Evolutionary conservation across 2,329 filamentous ascomycete genomes (phyloP).

Genomic region (Escovopsis sp.): DNA sequence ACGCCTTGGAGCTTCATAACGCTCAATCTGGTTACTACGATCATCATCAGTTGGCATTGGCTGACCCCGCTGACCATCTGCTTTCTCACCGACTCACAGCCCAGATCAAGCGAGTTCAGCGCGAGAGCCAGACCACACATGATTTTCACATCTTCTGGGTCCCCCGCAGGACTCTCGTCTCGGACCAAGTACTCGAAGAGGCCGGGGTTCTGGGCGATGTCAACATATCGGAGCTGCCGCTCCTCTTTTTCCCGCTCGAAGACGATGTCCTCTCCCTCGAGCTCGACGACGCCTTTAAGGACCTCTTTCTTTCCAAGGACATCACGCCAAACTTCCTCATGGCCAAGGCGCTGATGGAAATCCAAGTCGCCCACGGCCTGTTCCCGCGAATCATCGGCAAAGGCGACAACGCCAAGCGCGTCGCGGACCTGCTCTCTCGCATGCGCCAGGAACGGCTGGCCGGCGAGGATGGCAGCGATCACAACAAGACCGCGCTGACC

Average conservation of each 20-base stretch:
- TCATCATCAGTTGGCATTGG: conserved; percentile 5
- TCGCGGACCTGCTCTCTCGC: conserved; percentile 73
- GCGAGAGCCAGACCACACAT: conserved; percentile 78
- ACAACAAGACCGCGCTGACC: conserved; percentile 51
- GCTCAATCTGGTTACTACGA: background rate
- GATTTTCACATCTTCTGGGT: conserved; percentile 97
- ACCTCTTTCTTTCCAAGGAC: conserved; percentile 82
- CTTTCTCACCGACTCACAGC: conserved; percentile 39
- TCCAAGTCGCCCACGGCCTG: conserved; percentile 82
- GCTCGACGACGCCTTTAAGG: conserved; percentile 70
- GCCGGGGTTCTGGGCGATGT: conserved; percentile 86
- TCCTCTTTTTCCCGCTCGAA: conserved; percentile 86
- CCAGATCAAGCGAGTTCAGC: conserved; percentile 80
- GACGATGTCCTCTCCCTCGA: conserved; percentile 85
- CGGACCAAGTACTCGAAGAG: conserved; percentile 83
- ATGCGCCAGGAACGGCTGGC: conserved; percentile 85
- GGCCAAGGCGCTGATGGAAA: conserved; percentile 82
- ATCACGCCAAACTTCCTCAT: conserved; percentile 80
- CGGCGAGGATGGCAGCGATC: conserved; percentile 55
- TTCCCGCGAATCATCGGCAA: conserved; percentile 93
- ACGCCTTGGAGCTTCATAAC: background rate
- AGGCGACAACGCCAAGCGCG: conserved; percentile 79
- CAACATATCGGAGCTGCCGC: conserved; percentile 70
- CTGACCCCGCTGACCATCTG: conserved; percentile 15
- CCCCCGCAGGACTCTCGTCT: conserved; percentile 78